These are phyloP conservation scores for Filobasidium floriforme DNA, from an alignment of 768 basidiomycete species.

Conservation along the genomic window DNA sequence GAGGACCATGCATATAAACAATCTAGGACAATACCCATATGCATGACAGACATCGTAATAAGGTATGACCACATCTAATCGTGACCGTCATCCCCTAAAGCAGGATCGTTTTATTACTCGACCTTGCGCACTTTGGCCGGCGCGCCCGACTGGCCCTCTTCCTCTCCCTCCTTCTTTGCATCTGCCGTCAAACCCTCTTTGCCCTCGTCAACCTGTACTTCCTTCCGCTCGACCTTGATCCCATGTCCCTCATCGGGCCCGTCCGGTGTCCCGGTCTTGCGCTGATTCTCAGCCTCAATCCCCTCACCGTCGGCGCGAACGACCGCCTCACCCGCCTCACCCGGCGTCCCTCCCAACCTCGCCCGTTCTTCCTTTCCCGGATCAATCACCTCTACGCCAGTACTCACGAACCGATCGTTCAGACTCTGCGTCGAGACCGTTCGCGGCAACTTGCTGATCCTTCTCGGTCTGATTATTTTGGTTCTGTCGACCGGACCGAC, in stretches of 20 bases:
- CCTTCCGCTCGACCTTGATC: slow-evolving; percentile 7
- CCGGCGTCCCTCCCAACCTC: not conserved
- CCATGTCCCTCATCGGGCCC: not conserved
- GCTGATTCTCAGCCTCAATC: not conserved
- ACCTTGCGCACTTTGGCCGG: not conserved
- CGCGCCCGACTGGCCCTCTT: not conserved
- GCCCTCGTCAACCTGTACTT: not conserved
- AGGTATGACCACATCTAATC: too few species aligned
- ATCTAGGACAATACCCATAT: too few species aligned
- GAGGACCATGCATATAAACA: too few species aligned
- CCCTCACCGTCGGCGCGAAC: too few species aligned
- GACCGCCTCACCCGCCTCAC: too few species aligned
- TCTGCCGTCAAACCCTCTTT: not conserved
- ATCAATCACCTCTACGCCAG: not conserved
- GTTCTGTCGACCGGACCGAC: too few species aligned
- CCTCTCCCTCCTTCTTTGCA: not conserved
- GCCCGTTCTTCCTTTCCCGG: not conserved
- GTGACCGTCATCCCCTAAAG: too few species aligned
- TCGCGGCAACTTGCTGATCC: slow-evolving; percentile 10
- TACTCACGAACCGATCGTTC: slow-evolving; percentile 18
- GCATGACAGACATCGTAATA: too few species aligned
- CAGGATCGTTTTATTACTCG: not conserved
- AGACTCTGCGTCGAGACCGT: slow-evolving; percentile 10
- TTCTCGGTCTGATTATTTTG: too few species aligned
- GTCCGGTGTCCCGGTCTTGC: not conserved